Evolutionary conservation across 2,329 filamentous ascomycete species (phyloP).

Genomic region (Microsporum audouinii): DNA sequence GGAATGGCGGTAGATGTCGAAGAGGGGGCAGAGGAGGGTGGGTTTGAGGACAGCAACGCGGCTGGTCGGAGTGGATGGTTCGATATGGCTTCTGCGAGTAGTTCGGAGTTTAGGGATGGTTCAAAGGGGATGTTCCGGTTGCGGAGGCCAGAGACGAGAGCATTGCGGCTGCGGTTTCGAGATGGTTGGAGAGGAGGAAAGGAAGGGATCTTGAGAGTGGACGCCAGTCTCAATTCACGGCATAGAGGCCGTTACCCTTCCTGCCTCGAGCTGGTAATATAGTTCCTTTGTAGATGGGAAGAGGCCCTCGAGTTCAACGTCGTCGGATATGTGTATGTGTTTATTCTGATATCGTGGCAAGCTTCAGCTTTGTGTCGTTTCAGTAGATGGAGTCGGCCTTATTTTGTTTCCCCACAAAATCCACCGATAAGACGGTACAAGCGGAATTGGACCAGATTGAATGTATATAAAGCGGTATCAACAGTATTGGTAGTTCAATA

Average conservation of each 20-base stretch:
- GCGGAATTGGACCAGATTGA: not conserved
- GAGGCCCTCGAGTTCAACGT: not conserved
- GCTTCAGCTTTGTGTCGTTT: not conserved
- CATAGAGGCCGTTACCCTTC: not conserved
- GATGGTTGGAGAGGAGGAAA: conserved; percentile 6
- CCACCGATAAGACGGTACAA: not conserved
- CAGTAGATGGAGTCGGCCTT: not conserved
- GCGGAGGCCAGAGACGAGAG: conserved; percentile 1
- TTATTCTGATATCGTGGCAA: not conserved
- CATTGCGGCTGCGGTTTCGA: conserved; percentile 1
- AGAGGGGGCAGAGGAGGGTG: not conserved
- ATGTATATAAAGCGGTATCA: not conserved
- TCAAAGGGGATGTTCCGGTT: conserved; percentile 5
- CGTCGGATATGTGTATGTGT: not conserved
- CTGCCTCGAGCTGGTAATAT: not conserved
- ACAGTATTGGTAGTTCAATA: not conserved
- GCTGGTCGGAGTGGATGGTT: conserved; percentile 4
- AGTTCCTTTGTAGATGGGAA: not conserved
- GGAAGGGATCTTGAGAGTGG: conserved; percentile 8
- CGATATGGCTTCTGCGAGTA: not conserved
- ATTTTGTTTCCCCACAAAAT: not conserved
- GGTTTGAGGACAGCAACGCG: conserved; percentile 4
- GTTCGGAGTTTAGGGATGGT: not conserved
- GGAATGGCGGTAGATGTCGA: not conserved
- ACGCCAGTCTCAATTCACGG: conserved; percentile 14